phyloP scores from a whole-genome alignment of 2,329 filamentous ascomycete species.

The Ilyonectria robusta region DNA sequence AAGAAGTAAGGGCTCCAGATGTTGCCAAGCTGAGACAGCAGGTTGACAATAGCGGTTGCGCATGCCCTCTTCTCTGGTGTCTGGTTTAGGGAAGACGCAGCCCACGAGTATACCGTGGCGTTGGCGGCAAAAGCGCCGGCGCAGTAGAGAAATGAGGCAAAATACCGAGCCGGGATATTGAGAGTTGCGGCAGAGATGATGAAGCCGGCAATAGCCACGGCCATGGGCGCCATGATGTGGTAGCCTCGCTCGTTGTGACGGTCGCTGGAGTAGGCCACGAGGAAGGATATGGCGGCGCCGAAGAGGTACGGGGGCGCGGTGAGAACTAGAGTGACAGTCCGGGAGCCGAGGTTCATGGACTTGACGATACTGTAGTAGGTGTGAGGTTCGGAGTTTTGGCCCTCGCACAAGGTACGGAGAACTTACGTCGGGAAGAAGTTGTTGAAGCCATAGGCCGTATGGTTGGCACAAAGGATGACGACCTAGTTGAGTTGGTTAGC shows the following conservation, averaged over 20 bases:
- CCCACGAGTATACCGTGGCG: conserved; percentile 53
- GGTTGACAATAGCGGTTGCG: conserved; percentile 42
- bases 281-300: conserved; percentile 31
- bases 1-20: conserved; percentile 49
- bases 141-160: conserved; percentile 38
- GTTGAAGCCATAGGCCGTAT: conserved; percentile 42
- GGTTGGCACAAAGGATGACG: conserved; percentile 39
- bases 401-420: not conserved
- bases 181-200: conserved; percentile 41
- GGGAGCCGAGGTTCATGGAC: conserved; percentile 33
- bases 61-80: conserved; percentile 54
- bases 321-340: conserved; percentile 41
- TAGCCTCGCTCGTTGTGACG: conserved; percentile 37
- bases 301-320: conserved; percentile 47
- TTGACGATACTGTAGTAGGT: conserved; percentile 34
- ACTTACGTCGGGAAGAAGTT: conserved; percentile 43
- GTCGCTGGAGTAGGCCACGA: conserved; percentile 39
- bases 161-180: conserved; percentile 38
- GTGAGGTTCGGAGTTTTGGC: not conserved
- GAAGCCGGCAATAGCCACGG: conserved; percentile 37
- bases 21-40: conserved; percentile 42
- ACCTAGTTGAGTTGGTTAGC: conserved; percentile 17
- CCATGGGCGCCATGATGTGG: conserved; percentile 34
- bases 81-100: conserved; percentile 49
- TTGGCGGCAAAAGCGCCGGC: conserved; percentile 47